Evolutionary conservation across 2,329 filamentous ascomycete species (phyloP).

Genomic region (Fusarium agapanthi): DNA sequence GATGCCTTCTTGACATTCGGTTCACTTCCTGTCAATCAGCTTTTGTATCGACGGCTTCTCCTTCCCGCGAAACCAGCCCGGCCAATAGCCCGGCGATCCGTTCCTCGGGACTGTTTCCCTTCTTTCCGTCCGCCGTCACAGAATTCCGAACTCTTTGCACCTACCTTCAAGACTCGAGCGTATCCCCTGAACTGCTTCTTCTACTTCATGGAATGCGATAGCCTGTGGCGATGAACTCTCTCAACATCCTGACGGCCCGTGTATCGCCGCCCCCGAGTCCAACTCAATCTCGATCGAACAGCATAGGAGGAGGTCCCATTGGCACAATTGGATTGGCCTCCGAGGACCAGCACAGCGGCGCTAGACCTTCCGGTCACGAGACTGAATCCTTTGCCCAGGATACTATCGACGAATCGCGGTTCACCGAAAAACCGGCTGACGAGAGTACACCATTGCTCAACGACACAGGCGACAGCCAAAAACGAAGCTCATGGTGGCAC

Average conservation of each 20-base stretch:
- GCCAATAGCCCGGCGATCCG: slow-evolving; percentile 13
- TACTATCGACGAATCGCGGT: slow-evolving; percentile 46
- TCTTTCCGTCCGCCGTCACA: slow-evolving; percentile 4
- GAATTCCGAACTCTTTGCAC: background rate
- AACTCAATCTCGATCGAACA: slow-evolving; percentile 67
- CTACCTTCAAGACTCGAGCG: background rate
- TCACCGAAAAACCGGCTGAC: slow-evolving; percentile 50
- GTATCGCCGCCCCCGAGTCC: slow-evolving; percentile 71
- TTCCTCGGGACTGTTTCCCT: slow-evolving; percentile 3
- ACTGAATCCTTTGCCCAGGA: slow-evolving; percentile 49
- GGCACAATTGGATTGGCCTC: slow-evolving; percentile 55
- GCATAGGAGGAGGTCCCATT: slow-evolving; percentile 63
- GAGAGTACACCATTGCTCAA: slow-evolving; percentile 74
- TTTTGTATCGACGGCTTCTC: slow-evolving; percentile 8
- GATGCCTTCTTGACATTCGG: slow-evolving; percentile 41
- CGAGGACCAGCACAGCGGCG: slow-evolving; percentile 43
- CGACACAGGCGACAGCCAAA: slow-evolving; percentile 47
- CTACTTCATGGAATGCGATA: slow-evolving; percentile 64
- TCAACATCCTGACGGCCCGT: slow-evolving; percentile 91
- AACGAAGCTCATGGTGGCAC: slow-evolving; percentile 60
- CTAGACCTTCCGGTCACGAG: slow-evolving; percentile 49
- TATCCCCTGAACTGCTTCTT: slow-evolving; percentile 5
- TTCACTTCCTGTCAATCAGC: slow-evolving; percentile 22
- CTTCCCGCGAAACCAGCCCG: slow-evolving; percentile 22
- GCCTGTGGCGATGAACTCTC: slow-evolving; percentile 85